Evolutionary conservation across 2,329 filamentous ascomycete genomes (phyloP).

Genomic region (Fusarium sp.): DNA sequence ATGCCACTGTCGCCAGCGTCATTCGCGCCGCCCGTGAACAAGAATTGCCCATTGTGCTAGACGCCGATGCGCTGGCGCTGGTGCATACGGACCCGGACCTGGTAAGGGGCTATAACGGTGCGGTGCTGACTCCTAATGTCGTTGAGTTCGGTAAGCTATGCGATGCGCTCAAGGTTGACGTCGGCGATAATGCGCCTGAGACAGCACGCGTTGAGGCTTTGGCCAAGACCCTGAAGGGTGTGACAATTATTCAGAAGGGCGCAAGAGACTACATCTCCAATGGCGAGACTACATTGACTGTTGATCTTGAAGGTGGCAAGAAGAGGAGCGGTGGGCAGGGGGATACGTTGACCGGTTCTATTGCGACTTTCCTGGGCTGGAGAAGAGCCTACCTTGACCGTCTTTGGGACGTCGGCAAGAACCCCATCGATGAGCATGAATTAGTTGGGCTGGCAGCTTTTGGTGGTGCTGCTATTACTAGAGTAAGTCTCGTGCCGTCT

Average conservation of each 20-base stretch:
- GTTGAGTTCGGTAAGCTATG: slow-evolving; percentile 90
- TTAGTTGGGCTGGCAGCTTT: slow-evolving; percentile 83
- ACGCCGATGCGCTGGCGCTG: slow-evolving; percentile 87
- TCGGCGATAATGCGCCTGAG: slow-evolving; percentile 49
- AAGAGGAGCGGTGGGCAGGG: slow-evolving; percentile 96
- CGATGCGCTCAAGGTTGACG: slow-evolving; percentile 75
- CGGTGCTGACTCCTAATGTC: slow-evolving; percentile 93
- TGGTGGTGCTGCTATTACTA: slow-evolving; percentile 86
- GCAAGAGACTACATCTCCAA: slow-evolving; percentile 83
- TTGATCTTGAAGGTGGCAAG: slow-evolving; percentile 80
- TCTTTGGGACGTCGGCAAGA: slow-evolving; percentile 72
- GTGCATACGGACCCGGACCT: slow-evolving; percentile 79
- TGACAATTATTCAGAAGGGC: slow-evolving; percentile 93
- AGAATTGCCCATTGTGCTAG: slow-evolving; percentile 82
- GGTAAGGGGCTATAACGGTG: slow-evolving; percentile 81
- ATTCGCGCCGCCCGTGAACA: slow-evolving; percentile 78
- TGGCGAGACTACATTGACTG: slow-evolving; percentile 76
- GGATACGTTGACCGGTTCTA: slow-evolving; percentile 88
- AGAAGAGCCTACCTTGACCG: slow-evolving; percentile 84
- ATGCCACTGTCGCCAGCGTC: slow-evolving; percentile 81
- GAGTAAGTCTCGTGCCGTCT: slow-evolving; percentile 60
- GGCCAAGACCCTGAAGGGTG: slow-evolving; percentile 80
- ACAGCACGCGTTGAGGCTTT: slow-evolving; percentile 69
- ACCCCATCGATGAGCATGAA: slow-evolving; percentile 60
- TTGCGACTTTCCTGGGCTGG: slow-evolving; percentile 91